Evolutionary conservation across 768 basidiomycete genomes (phyloP).

Genomic region (Phaeotremella skinneri): DNA sequence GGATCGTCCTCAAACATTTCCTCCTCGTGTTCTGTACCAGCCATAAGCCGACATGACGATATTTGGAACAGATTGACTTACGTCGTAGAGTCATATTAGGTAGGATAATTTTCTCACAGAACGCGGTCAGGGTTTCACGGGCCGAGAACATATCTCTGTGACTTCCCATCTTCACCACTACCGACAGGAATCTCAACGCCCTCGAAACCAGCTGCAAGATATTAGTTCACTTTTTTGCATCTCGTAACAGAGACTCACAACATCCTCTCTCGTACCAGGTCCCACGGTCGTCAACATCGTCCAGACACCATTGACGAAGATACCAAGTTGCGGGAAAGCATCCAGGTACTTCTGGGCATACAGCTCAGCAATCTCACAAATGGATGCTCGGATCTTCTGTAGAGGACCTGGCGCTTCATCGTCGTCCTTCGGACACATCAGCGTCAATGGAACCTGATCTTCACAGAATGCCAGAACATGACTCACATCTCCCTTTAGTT

Average conservation of each 20-base stretch:
- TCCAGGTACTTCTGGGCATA: slow-evolving; percentile 53
- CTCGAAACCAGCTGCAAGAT: slow-evolving; percentile 69
- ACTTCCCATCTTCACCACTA: slow-evolving; percentile 81
- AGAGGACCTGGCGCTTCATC: slow-evolving; percentile 79
- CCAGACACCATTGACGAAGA: slow-evolving; percentile 88
- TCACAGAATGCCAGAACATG: slow-evolving; percentile 2
- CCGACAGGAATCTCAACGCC: slow-evolving; percentile 84
- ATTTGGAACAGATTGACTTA: slow-evolving; percentile 31
- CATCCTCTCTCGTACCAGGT: slow-evolving; percentile 70
- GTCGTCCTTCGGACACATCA: slow-evolving; percentile 55
- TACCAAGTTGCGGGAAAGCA: slow-evolving; percentile 53
- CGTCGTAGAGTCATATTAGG: slow-evolving; percentile 84
- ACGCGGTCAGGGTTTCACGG: slow-evolving; percentile 73
- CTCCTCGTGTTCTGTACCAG: slow-evolving; percentile 67
- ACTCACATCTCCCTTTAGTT: slow-evolving; percentile 69
- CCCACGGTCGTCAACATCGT: slow-evolving; percentile 65
- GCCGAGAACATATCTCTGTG: slow-evolving; percentile 72
- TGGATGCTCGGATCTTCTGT: slow-evolving; percentile 82
- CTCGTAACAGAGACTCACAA: slow-evolving; percentile 55
- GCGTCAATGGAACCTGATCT: not conserved
- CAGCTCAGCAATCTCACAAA: slow-evolving; percentile 88
- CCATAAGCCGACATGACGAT: not conserved
- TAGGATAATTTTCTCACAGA: slow-evolving; percentile 85
- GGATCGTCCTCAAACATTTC: slow-evolving; percentile 98
- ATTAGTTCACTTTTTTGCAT: not conserved